Percentiles rank a stretch among this genome's conserved stretches.
Evolutionary conservation across 2,329 filamentous ascomycete genomes (phyloP).

Genomic region (Calonectria pauciramosa): DNA sequence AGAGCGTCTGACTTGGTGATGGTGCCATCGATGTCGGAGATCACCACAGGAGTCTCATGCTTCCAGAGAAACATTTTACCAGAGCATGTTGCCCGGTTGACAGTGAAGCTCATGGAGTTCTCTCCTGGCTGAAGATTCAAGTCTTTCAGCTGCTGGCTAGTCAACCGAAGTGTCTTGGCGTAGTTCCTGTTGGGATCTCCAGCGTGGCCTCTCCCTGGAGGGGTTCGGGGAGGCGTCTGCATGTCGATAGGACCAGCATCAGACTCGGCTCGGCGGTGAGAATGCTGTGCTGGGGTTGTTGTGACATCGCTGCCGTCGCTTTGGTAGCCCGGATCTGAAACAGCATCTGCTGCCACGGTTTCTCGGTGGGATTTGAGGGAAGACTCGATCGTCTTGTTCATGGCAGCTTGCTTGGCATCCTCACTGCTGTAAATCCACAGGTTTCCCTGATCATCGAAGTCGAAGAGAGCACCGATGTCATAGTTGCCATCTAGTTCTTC

Average conservation of each 20-base stretch:
- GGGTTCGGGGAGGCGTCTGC: conserved; percentile 77
- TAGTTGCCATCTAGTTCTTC: conserved; percentile 96
- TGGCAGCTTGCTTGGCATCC: conserved; percentile 91
- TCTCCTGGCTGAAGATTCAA: conserved; percentile 86
- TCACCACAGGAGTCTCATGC: conserved; percentile 92
- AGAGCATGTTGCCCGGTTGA: conserved; percentile 92
- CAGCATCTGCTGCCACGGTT: conserved; percentile 79
- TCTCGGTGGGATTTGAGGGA: conserved; percentile 60
- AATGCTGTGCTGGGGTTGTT: conserved; percentile 58
- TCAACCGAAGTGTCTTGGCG: conserved; percentile 94
- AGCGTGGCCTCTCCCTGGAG: conserved; percentile 73
- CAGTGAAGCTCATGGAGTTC: conserved; percentile 95
- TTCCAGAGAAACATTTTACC: conserved; percentile 96
- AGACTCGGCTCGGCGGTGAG: conserved; percentile 77
- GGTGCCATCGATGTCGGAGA: conserved; percentile 98
- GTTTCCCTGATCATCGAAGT: conserved; percentile 94
- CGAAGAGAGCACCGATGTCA: conserved; percentile 95
- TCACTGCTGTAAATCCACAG: conserved; percentile 99
- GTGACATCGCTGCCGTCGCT: conserved; percentile 83
- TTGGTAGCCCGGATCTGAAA: conserved; percentile 94
- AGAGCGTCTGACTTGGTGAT: conserved; percentile 98
- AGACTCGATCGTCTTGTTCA: conserved; percentile 72
- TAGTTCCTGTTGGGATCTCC: conserved; percentile 88
- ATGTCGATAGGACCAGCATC: conserved; percentile 68
- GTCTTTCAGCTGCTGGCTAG: conserved; percentile 93